A percentile compares a stretch with the other conserved stretches of the same genome.
Conservation (phyloP, 176 grass and related monocot genomes). For the Lolium perenne region DNA sequence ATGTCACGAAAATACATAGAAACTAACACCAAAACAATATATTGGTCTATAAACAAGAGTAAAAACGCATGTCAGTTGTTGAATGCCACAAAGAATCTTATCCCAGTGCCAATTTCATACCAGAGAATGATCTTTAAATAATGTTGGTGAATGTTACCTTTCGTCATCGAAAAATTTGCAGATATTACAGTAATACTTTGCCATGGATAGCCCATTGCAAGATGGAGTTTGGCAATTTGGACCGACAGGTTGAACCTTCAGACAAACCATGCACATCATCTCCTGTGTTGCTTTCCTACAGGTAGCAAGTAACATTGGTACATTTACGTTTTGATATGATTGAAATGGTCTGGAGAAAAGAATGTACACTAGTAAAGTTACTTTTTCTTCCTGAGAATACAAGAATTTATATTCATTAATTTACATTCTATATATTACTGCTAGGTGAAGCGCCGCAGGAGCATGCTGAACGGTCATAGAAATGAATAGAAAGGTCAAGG, state of each 20-base stretch:
- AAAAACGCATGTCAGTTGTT: not conserved
- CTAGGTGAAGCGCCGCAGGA: not conserved
- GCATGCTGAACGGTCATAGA: not conserved
- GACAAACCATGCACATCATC: slow-evolving; percentile 99
- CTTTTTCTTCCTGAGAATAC: not conserved
- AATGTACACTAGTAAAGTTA: slow-evolving; percentile 21
- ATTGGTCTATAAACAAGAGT: slow-evolving; percentile 14
- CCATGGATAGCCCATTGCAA: slow-evolving; percentile 78
- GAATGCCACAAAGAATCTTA: slow-evolving; percentile 22
- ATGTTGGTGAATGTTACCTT: slow-evolving; percentile 60
- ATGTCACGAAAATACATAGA: slow-evolving; percentile 17
- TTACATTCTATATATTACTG: slow-evolving; percentile 30
- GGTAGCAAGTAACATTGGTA: slow-evolving; percentile 19
- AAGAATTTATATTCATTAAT: slow-evolving; percentile 12
- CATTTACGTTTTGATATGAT: slow-evolving; percentile 34
- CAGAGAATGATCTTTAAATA: slow-evolving; percentile 25
- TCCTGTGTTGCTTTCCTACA: slow-evolving; percentile 91
- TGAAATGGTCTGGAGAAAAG: slow-evolving; percentile 21
- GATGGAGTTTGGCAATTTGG: slow-evolving; percentile 78
- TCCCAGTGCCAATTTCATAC: not conserved
- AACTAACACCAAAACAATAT: not conserved
- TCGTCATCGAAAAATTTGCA: slow-evolving; percentile 99
- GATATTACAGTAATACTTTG: slow-evolving; percentile 96
- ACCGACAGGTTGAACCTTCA: slow-evolving; percentile 89
- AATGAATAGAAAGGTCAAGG: slow-evolving; percentile 24